Evolutionary conservation across 306 rosid genomes (phyloP).

Genomic region (Senna siamea): DNA sequence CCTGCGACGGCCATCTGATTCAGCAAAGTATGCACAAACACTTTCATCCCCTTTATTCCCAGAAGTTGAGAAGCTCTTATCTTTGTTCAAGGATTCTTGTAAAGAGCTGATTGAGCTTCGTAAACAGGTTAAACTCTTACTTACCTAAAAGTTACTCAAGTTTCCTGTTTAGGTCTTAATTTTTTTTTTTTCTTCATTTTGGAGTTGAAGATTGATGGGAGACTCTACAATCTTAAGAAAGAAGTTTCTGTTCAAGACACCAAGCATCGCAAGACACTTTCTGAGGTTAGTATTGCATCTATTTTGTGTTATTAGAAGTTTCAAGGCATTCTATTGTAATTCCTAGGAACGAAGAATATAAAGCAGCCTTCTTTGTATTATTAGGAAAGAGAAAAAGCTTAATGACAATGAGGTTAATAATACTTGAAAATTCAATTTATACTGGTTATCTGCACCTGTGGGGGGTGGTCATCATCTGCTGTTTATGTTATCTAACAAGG

Average conservation of each 20-base stretch:
- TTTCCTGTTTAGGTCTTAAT: conserved; percentile 10
- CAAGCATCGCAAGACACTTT: conserved; percentile 91
- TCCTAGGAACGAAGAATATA: not conserved
- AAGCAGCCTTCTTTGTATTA: not conserved
- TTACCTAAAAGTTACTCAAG: conserved; percentile 2
- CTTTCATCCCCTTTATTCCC: conserved; percentile 73
- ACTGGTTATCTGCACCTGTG: not conserved
- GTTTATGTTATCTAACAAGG: conserved; percentile 15
- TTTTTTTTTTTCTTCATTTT: conserved; percentile 4
- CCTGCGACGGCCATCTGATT: conserved; percentile 54
- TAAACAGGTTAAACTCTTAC: conserved; percentile 64
- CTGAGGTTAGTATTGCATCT: conserved; percentile 66
- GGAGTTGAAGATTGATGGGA: conserved; percentile 88
- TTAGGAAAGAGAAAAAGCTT: not conserved
- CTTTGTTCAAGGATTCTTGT: conserved; percentile 88
- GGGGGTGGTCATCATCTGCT: not conserved
- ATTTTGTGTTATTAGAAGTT: not conserved
- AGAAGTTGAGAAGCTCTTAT: conserved; percentile 82
- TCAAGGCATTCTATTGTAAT: not conserved
- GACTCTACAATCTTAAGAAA: conserved; percentile 79
- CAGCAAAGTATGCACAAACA: conserved; percentile 61
- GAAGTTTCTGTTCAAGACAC: conserved; percentile 90
- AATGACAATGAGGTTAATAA: not conserved
- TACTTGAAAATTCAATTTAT: conserved; percentile 7
- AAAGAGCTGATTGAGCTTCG: conserved; percentile 93